Conservation (phyloP, 768 basidiomycete species). For the Serpula lacrymans region DNA sequence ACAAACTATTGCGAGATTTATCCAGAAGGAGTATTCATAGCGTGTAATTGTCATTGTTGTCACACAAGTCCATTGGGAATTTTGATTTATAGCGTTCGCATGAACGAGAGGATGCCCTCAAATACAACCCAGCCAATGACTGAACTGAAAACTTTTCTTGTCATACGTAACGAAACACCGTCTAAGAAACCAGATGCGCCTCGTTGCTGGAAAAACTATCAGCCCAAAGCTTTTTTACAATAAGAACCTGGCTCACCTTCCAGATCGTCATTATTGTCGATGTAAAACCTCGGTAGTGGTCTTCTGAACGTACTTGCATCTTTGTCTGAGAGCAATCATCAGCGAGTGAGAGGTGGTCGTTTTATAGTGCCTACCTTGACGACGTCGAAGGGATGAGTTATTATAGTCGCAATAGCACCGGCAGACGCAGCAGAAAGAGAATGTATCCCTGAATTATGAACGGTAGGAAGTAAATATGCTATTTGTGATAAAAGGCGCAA, state of each 20-base stretch:
- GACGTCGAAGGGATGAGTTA: slow-evolving; percentile 92
- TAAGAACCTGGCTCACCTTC: slow-evolving; percentile 43
- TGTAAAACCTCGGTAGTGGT: slow-evolving; percentile 67
- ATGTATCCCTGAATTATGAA: slow-evolving; percentile 53
- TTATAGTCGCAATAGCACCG: slow-evolving; percentile 78
- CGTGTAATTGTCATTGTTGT: background rate
- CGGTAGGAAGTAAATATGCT: slow-evolving; percentile 41
- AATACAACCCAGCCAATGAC: slow-evolving; percentile 92
- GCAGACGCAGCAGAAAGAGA: slow-evolving; percentile 72
- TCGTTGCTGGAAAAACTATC: slow-evolving; percentile 55
- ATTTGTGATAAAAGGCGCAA: slow-evolving; percentile 1
- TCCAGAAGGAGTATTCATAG: slow-evolving; percentile 81
- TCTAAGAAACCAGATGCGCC: slow-evolving; percentile 82
- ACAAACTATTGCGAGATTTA: slow-evolving; percentile 90
- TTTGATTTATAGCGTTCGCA: slow-evolving; percentile 30
- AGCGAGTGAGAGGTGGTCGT: slow-evolving; percentile 1
- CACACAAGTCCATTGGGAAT: background rate
- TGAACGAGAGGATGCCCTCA: slow-evolving; percentile 68
- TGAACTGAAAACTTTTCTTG: slow-evolving; percentile 85
- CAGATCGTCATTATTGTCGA: slow-evolving; percentile 66
- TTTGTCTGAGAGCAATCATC: slow-evolving; percentile 60
- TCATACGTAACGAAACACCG: slow-evolving; percentile 76
- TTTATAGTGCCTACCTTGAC: slow-evolving; percentile 61
- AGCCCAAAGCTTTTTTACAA: slow-evolving; percentile 1
- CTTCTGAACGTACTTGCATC: slow-evolving; percentile 84